These are phyloP conservation scores for Chamaecrista fasciculata DNA, from an alignment of 306 rosid species.

Conservation along the genomic window DNA sequence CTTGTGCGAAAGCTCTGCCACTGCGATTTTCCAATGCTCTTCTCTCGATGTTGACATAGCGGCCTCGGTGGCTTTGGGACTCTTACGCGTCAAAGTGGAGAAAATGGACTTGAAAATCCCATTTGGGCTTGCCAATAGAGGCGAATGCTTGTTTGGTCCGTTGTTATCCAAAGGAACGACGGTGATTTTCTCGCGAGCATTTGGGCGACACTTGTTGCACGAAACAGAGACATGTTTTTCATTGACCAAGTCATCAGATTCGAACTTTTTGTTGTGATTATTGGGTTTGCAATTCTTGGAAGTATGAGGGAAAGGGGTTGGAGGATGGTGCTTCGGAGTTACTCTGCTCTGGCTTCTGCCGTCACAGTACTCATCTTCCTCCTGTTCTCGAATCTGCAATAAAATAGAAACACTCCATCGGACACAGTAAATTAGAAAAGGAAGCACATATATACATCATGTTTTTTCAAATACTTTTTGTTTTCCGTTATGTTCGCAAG, in stretches of 20 bases:
- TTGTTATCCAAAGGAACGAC: slow-evolving; percentile 68
- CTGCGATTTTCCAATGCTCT: slow-evolving; percentile 83
- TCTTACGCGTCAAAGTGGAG: slow-evolving; percentile 65
- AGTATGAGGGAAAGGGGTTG: slow-evolving; percentile 40
- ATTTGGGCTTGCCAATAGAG: slow-evolving; percentile 64
- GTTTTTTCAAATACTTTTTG: background rate
- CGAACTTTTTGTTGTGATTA: slow-evolving; percentile 45
- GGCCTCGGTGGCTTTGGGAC: slow-evolving; percentile 48
- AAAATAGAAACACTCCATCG: background rate
- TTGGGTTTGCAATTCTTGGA: slow-evolving; percentile 27
- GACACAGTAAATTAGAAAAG: background rate
- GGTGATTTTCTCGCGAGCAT: slow-evolving; percentile 75
- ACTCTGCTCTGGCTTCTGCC: slow-evolving; percentile 35
- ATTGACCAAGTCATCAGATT: slow-evolving; percentile 26
- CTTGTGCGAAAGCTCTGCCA: slow-evolving; percentile 81
- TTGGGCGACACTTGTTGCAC: slow-evolving; percentile 84
- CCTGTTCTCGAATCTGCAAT: slow-evolving; percentile 77
- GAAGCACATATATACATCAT: background rate
- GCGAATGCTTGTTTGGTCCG: slow-evolving; percentile 38
- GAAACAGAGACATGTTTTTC: slow-evolving; percentile 52
- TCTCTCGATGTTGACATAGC: slow-evolving; percentile 45
- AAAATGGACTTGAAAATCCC: slow-evolving; percentile 69
- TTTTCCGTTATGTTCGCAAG: background rate
- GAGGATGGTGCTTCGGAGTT: slow-evolving; percentile 46
- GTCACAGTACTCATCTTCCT: slow-evolving; percentile 40